phyloP scores from a whole-genome alignment of 768 basidiomycete genomes.

The Myochromella boudieri region DNA sequence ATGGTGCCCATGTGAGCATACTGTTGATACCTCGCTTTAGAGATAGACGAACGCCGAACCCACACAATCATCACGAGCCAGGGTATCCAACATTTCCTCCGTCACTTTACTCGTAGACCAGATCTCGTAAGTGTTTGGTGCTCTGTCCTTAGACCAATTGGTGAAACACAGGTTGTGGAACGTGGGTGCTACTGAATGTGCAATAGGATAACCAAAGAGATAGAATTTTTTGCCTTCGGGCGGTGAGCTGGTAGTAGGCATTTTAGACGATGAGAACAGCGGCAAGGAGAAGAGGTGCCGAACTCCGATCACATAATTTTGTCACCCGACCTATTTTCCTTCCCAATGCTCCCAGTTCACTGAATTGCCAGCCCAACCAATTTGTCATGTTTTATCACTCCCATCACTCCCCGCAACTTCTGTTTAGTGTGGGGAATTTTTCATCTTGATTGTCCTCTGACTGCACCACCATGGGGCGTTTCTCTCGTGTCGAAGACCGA shows the following conservation, averaged over 20 bases:
- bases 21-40: neutral
- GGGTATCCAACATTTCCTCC: slow-evolving; percentile 22
- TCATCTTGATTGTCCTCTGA: neutral
- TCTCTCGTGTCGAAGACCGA: slow-evolving; percentile 22
- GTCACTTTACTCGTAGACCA: slow-evolving; percentile 35
- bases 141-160: slow-evolving; percentile 15
- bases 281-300: neutral
- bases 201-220: slow-evolving; percentile 35
- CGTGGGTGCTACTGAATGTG: slow-evolving; percentile 31
- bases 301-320: neutral
- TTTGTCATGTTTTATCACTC: too few relatives aligned
- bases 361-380: too few relatives aligned
- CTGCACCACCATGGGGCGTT: slow-evolving; percentile 16
- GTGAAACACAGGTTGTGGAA: slow-evolving; percentile 32
- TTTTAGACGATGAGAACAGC: too few relatives aligned
- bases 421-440: neutral
- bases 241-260: neutral
- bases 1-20: neutral
- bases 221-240: slow-evolving; percentile 19
- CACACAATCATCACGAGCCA: slow-evolving; percentile 26
- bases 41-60: slow-evolving; percentile 29
- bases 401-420: neutral
- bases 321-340: slow-evolving; percentile 1
- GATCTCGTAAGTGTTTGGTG: slow-evolving; percentile 22
- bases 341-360: too few relatives aligned